A percentile compares a stretch with the other conserved stretches of the same genome.
These are phyloP conservation scores for Pelargonium cotyledonis DNA, from an alignment of 441 rosid genomes.

Conservation along the genomic window DNA sequence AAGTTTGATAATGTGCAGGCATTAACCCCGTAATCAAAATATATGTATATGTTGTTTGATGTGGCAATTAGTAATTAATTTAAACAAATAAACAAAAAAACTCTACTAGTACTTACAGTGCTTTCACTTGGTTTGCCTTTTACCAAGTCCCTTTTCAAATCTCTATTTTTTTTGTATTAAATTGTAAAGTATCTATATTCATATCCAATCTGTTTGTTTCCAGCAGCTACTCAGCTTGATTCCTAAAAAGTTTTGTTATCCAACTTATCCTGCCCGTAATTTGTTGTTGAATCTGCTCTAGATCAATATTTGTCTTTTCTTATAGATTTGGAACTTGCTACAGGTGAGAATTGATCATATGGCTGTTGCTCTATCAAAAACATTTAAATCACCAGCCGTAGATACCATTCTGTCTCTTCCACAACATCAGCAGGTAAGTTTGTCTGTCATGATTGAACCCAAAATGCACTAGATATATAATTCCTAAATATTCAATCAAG, in stretches of 20 bases:
- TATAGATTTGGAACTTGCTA: constrained; percentile 10
- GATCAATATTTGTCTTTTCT: not conserved
- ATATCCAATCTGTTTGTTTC: too few relatives aligned
- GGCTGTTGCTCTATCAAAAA: constrained; percentile 75
- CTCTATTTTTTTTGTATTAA: too few relatives aligned
- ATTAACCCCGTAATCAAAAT: too few relatives aligned
- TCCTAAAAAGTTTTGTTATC: too few relatives aligned
- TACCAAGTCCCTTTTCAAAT: too few relatives aligned
- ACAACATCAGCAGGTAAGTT: constrained; percentile 88
- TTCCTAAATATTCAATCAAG: not conserved
- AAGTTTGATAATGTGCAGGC: not conserved
- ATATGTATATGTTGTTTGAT: not conserved
- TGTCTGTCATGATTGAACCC: not conserved
- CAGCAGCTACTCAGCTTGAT: too few relatives aligned
- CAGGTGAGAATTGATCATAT: constrained; percentile 85
- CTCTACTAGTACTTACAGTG: too few relatives aligned
- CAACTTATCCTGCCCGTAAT: too few relatives aligned
- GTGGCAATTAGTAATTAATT: too few relatives aligned
- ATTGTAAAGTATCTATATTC: too few relatives aligned
- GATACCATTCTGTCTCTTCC: constrained; percentile 89
- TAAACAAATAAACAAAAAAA: too few relatives aligned
- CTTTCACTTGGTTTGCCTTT: too few relatives aligned
- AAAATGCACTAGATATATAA: not conserved
- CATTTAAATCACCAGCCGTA: constrained; percentile 63
- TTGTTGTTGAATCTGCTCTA: not conserved